Evolutionary conservation across 768 basidiomycete species (phyloP).

Genomic region (Hemileccinum rubropunctum): DNA sequence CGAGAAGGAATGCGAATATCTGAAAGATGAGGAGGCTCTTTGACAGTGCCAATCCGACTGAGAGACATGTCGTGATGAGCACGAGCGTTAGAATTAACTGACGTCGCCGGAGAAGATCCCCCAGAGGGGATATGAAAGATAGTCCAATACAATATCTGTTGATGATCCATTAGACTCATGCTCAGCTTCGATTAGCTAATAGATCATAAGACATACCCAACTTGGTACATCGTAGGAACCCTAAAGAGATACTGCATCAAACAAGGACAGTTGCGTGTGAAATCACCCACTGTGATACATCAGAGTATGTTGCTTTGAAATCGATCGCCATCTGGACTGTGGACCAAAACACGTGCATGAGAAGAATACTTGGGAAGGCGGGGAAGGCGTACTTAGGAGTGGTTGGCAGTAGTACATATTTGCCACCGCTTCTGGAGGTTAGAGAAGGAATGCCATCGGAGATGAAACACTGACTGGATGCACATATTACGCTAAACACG

Average conservation of each 20-base stretch:
- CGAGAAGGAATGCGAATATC: slow-evolving; percentile 37
- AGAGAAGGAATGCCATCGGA: neutral
- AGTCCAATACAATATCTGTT: slow-evolving; percentile 30
- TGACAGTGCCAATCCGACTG: slow-evolving; percentile 38
- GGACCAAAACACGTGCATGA: neutral
- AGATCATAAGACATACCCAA: slow-evolving; percentile 43
- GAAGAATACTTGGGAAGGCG: neutral
- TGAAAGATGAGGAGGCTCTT: slow-evolving; percentile 32
- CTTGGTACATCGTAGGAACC: slow-evolving; percentile 64
- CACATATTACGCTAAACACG: slow-evolving; percentile 15
- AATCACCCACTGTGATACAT: slow-evolving; percentile 29
- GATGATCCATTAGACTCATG: neutral
- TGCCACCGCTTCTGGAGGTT: slow-evolving; percentile 38
- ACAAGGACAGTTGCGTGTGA: neutral
- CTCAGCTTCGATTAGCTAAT: neutral
- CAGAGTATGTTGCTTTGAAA: slow-evolving; percentile 31
- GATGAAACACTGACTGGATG: slow-evolving; percentile 15
- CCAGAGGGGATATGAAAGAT: slow-evolving; percentile 41
- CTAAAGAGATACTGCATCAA: slow-evolving; percentile 27
- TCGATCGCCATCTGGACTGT: slow-evolving; percentile 34
- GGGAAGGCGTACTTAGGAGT: slow-evolving; percentile 52
- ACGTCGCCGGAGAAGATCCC: slow-evolving; percentile 43
- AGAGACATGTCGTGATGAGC: slow-evolving; percentile 30
- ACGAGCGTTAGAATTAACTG: slow-evolving; percentile 40
- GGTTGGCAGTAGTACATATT: slow-evolving; percentile 85